Base-by-base conservation (phyloP, 2,329 filamentous ascomycete species). In the Pyrenophora seminiperda region DNA sequence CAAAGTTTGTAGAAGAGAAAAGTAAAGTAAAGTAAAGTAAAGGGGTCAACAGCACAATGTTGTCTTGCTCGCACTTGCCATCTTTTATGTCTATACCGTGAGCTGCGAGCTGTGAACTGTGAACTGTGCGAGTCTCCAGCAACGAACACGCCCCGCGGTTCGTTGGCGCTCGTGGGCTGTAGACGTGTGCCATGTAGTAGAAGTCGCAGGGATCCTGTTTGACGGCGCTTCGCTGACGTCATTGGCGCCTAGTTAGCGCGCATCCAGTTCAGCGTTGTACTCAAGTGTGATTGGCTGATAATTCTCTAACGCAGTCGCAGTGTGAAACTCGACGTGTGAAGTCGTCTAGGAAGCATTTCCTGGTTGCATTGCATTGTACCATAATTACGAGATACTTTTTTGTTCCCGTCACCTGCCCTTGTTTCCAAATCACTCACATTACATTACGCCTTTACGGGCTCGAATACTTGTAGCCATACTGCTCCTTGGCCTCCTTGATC, bases 401-500 rank as follows among this genome's bases (percentile, higher is more conserved):
- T 43, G 3, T 30, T 32, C 11, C 5, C 5, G 9, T 7, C 24
- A n/a, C 14, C 19, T 36, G 7, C 9, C 1, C 3, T 4, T 10
- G 27, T 40, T 9, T 27, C 24, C 24, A 27, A 27, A 9, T 27
- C 24, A 11, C 24, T 9, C 24, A 27, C 24, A 11, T 11, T 27
- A 27, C 24, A 11, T 11, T 27, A 27, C 10, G 22, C 9, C 7
- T 37, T 19, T 59, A 75, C 20, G 72, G 71, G 44, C 70, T 74
- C 11, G 72, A 59, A 57, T 72, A 78, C 63, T 77, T 76, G 66
- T 78, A 78, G 5, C 71, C 67, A 56, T 77, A 78, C 59, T 78
- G 65, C 58, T 77, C 71, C 62, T 78, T 77, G 7, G 75, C 75
- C 47, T 71, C 72, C 49, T 73, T 66, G 44, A 72, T 64, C 39